These are phyloP conservation scores for Echeveria elegans DNA, from an alignment of 164 flowering plant species.

Conservation along the genomic window DNA sequence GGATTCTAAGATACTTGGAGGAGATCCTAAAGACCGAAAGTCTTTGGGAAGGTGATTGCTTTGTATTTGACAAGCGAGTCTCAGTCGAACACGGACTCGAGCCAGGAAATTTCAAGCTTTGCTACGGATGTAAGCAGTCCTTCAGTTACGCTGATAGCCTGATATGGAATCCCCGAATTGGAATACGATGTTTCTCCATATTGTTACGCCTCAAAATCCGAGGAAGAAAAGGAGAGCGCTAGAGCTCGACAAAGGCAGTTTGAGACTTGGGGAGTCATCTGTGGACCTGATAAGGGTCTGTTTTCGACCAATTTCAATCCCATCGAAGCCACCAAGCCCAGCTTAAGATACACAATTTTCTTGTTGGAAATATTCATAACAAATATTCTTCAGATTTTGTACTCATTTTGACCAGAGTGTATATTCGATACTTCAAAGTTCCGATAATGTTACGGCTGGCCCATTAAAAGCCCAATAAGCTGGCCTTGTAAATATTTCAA, in stretches of 20 bases:
- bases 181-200: slow-evolving; percentile 86
- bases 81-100: slow-evolving; percentile 83
- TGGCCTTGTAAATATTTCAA: neutral
- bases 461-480: neutral
- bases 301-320: neutral
- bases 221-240: slow-evolving; percentile 90
- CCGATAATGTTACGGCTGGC: neutral
- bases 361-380: neutral
- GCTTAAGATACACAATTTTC: neutral
- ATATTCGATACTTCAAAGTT: neutral
- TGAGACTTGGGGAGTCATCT: slow-evolving; percentile 76
- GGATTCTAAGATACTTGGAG: slow-evolving; percentile 82
- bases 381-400: neutral
- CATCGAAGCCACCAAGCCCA: neutral
- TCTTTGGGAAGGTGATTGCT: slow-evolving; percentile 96
- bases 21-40: slow-evolving; percentile 63
- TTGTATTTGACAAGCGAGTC: slow-evolving; percentile 93
- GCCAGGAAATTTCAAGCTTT: slow-evolving; percentile 78
- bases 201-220: slow-evolving; percentile 68
- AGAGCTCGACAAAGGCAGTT: slow-evolving; percentile 90
- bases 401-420: neutral
- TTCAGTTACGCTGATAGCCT: slow-evolving; percentile 48
- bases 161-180: slow-evolving; percentile 89
- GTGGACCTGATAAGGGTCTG: slow-evolving; percentile 86
- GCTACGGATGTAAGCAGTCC: slow-evolving; percentile 93